These are phyloP conservation scores for Lophiotrema nucula DNA, from an alignment of 495 filamentous ascomycete genomes.

Conservation along the genomic window DNA sequence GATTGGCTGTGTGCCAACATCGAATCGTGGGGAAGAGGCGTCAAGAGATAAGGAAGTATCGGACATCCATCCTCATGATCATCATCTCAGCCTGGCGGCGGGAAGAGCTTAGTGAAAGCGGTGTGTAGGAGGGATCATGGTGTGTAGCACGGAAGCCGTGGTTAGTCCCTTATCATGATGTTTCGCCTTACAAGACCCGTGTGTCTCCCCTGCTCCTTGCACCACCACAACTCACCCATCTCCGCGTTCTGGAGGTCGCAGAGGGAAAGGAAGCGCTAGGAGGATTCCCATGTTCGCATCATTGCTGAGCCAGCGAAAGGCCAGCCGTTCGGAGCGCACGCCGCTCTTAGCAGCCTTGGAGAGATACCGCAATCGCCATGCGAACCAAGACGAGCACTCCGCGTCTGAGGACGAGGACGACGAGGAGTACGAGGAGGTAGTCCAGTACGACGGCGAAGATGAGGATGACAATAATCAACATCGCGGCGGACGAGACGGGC, in stretches of 20 bases:
- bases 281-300: constrained; percentile 29
- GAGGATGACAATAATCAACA: constrained; percentile 21
- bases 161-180: constrained; percentile 4
- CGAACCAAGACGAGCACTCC: background rate
- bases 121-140: constrained; percentile 8
- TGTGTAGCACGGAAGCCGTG: constrained; percentile 8
- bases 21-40: constrained; percentile 23
- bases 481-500: constrained; percentile 16
- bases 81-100: background rate
- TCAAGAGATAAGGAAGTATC: no score
- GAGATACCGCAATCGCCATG: constrained; percentile 14
- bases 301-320: constrained; percentile 21
- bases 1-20: constrained; percentile 9
- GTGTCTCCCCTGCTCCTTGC: background rate
- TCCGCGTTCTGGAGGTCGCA: background rate
- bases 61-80: constrained; percentile 18
- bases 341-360: constrained; percentile 27
- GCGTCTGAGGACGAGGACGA: background rate
- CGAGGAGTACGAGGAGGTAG: constrained; percentile 2
- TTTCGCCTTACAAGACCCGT: background rate
- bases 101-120: constrained; percentile 2
- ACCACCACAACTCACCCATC: background rate
- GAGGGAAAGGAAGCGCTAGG: background rate
- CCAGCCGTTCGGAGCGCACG: constrained; percentile 23
- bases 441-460: constrained; percentile 19